Evolutionary conservation across 345 rosid species (phyloP).

Genomic region (Lepidium didymum): DNA sequence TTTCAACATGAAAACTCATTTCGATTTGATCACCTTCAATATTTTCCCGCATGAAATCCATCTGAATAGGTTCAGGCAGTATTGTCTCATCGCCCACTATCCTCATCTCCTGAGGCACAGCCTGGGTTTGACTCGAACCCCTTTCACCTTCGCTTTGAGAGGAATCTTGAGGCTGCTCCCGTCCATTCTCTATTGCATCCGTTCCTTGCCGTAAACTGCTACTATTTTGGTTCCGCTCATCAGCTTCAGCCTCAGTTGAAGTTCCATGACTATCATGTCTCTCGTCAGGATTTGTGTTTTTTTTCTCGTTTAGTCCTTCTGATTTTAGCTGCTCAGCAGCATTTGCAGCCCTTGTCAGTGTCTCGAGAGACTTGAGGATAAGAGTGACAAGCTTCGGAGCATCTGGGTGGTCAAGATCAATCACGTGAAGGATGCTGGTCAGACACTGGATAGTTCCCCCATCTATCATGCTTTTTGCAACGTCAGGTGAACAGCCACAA

Average conservation of each 20-base stretch:
- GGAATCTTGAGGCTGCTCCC: constrained; percentile 42
- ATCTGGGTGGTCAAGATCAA: constrained; percentile 96
- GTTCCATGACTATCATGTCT: constrained; percentile 42
- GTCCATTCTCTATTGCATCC: constrained; percentile 41
- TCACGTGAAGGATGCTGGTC: constrained; percentile 69
- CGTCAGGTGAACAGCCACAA: constrained; percentile 83
- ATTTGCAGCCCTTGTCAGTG: constrained; percentile 91
- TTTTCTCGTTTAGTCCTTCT: constrained; percentile 59
- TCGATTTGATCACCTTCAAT: constrained; percentile 81
- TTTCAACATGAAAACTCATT: constrained; percentile 75
- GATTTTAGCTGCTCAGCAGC: constrained; percentile 67
- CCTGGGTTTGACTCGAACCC: constrained; percentile 39
- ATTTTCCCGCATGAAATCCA: constrained; percentile 84
- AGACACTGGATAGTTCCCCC: constrained; percentile 79
- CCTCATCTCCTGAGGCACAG: constrained; percentile 67
- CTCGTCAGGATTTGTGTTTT: constrained; percentile 37
- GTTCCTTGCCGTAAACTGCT: constrained; percentile 39
- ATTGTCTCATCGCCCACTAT: constrained; percentile 52
- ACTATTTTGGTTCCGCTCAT: constrained; percentile 42
- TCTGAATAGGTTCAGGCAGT: constrained; percentile 51
- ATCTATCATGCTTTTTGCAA: constrained; percentile 94
- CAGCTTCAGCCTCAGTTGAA: constrained; percentile 38
- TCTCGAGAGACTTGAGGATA: constrained; percentile 79
- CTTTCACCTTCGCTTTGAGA: constrained; percentile 41
- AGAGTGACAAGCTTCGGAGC: constrained; percentile 85